These are phyloP conservation scores for Sporothrix brasiliensis DNA, from an alignment of 2,329 filamentous ascomycete species.

Conservation along the genomic window DNA sequence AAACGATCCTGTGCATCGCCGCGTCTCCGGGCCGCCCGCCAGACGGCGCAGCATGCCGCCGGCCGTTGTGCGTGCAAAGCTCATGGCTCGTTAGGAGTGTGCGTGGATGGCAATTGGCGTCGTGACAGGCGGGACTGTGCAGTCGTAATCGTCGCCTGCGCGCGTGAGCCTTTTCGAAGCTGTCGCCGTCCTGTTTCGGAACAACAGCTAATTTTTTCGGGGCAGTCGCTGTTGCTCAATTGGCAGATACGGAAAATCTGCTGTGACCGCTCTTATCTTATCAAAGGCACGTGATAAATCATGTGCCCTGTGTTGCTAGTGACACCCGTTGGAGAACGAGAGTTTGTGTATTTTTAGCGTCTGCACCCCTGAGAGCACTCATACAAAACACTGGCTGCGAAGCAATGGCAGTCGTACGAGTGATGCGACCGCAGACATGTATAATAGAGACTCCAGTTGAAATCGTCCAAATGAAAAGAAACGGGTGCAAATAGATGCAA, in stretches of 20 bases:
- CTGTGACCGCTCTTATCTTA: constrained; percentile 24
- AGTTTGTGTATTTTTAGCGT: too few relatives aligned
- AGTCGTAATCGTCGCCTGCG: constrained; percentile 3
- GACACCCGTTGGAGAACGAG: too few relatives aligned
- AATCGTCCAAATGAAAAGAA: not conserved
- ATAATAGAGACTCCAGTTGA: not conserved
- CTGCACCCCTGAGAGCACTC: not conserved
- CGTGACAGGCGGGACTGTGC: not conserved
- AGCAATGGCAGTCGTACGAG: not conserved
- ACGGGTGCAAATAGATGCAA: not conserved
- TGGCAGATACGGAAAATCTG: constrained; percentile 28
- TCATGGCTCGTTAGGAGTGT: constrained; percentile 28
- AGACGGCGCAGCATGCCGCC: constrained; percentile 35
- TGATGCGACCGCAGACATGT: too few relatives aligned
- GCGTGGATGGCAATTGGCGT: constrained; percentile 8
- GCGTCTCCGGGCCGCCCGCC: constrained; percentile 24
- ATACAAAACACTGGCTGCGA: constrained; percentile 15
- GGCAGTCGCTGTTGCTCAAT: constrained; percentile 16
- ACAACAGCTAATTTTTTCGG: constrained; percentile 34
- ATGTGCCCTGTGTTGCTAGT: not conserved
- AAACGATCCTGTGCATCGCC: constrained; percentile 5
- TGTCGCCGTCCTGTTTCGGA: constrained; percentile 24
- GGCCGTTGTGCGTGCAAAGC: constrained; percentile 32
- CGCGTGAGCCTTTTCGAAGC: constrained; percentile 25
- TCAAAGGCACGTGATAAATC: not conserved